Evolutionary conservation across 768 basidiomycete genomes (phyloP).

Genomic region (Suillus tomentosus): DNA sequence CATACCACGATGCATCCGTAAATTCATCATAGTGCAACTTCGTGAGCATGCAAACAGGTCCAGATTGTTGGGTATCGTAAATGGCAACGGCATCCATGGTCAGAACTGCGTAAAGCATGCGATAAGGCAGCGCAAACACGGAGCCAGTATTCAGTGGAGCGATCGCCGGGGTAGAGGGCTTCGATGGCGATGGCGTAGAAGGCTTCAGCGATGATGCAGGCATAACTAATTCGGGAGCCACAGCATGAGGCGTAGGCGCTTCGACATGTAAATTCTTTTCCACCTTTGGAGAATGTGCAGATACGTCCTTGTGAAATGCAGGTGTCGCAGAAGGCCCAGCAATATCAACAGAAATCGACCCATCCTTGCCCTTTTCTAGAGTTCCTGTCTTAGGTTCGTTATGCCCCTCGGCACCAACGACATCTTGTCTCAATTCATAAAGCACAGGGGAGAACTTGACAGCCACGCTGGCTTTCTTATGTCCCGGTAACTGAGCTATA

Average conservation of each 20-base stretch:
- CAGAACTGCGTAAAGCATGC: conserved; percentile 93
- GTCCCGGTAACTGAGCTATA: conserved; percentile 92
- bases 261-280: conserved; percentile 2
- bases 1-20: conserved; percentile 94
- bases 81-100: conserved; percentile 95
- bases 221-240: conserved; percentile 15
- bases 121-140: conserved; percentile 87
- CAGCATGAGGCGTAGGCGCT: conserved; percentile 11
- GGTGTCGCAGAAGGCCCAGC: conserved; percentile 33
- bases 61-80: conserved; percentile 95
- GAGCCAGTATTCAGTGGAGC: conserved; percentile 52
- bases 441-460: conserved; percentile 92
- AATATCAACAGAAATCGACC: conserved; percentile 60
- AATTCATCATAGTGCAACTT: conserved; percentile 98
- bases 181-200: conserved; percentile 18
- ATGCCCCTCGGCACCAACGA: conserved; percentile 36
- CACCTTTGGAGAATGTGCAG: conserved; percentile 12
- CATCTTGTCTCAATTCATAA: conserved; percentile 80
- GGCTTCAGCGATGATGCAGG: conserved; percentile 16
- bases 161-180: conserved; percentile 30
- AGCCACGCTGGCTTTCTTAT: conserved; percentile 93
- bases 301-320: conserved; percentile 20
- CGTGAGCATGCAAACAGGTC: conserved; percentile 87
- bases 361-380: conserved; percentile 69
- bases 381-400: conserved; percentile 56